Base-by-base conservation (phyloP, 2,329 filamentous ascomycete genomes). In the Penicillium sp. region DNA sequence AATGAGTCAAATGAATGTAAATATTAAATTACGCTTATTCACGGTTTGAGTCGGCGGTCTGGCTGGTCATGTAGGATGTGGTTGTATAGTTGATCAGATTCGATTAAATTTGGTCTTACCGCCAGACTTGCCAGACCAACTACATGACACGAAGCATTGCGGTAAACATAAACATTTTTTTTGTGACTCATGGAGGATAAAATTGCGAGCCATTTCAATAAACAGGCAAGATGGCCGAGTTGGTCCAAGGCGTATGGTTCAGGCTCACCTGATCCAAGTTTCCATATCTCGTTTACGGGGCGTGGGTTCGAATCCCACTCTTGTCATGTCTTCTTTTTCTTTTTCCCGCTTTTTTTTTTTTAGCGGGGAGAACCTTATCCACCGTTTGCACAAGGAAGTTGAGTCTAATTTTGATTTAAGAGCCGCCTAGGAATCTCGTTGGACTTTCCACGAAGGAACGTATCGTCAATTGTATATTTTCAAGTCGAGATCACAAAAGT, bases 221-320 rank as follows among this genome's bases (percentile, higher is more conserved):
- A 40, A 27, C 46, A 27, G 63, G 63, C 61, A 65, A 65, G 63
- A 65, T 65, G 63, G 63, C 63, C 63, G 63, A 65, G 63, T 62
- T 63, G 63, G 63, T 65, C 63, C 52, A 65, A 63, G 63, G 63
- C 63, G 63, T 50, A 55, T 52, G 57, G 57, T 59, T 59, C 57
- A 59, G 57, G 57, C 48, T 48, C 41, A 59, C 57, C 57, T 59
- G 57, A 51, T 57, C 52, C 54, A 57, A 28, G 51, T 30, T 51
- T 59, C 57, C 57, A 52, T 55, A 50, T 59, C 57, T 57, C 57
- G 57, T 51, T 51, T 53, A 53, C 51, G 57, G 57, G 57, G 57
- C 57, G 57, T 57, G 57, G 46, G 57, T 59, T 59, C 57, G 53
- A 59, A 59, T 59, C 57, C 46, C 57, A 57, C 57, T 59, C 57